These are phyloP conservation scores for Pleurotus platypus DNA, from an alignment of 768 basidiomycete genomes.

Conservation along the genomic window DNA sequence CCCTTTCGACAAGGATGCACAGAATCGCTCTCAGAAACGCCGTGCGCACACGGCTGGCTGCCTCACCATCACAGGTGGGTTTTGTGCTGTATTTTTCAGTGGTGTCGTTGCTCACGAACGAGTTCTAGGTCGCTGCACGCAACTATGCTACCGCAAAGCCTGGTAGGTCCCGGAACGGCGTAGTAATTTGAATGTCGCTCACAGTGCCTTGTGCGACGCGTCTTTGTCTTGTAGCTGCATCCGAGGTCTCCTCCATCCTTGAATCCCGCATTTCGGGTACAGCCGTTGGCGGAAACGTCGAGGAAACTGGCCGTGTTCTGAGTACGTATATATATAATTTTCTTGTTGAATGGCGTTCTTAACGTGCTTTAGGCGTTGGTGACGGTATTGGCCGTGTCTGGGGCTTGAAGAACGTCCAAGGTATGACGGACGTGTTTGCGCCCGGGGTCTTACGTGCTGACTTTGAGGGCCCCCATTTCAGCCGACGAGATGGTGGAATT, in stretches of 20 bases:
- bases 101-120: conserved; percentile 28
- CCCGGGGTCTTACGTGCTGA: too few relatives aligned
- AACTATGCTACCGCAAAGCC: conserved; percentile 98
- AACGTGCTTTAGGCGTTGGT: conserved; percentile 75
- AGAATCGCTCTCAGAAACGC: conserved; percentile 84
- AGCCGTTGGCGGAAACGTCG: conserved; percentile 87
- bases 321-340: conserved; percentile 52
- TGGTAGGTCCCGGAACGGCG: conserved; percentile 50
- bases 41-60: conserved; percentile 72
- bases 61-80: conserved; percentile 61
- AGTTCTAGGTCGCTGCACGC: conserved; percentile 58
- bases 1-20: conserved; percentile 67
- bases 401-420: conserved; percentile 98
- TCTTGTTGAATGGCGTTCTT: conserved; percentile 15
- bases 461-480: conserved; percentile 24
- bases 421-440: conserved; percentile 35
- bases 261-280: conserved; percentile 97
- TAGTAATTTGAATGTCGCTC: background rate
- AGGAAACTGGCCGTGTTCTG: conserved; percentile 98
- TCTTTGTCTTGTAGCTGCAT: conserved; percentile 65
- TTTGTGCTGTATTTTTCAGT: conserved; percentile 18
- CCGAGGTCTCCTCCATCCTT: conserved; percentile 98
- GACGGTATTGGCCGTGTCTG: conserved; percentile 99
- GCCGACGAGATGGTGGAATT: conserved; percentile 99
- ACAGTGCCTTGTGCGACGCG: conserved; percentile 18